Base-by-base conservation (phyloP, 768 basidiomycete species). In the Mycena metata region DNA sequence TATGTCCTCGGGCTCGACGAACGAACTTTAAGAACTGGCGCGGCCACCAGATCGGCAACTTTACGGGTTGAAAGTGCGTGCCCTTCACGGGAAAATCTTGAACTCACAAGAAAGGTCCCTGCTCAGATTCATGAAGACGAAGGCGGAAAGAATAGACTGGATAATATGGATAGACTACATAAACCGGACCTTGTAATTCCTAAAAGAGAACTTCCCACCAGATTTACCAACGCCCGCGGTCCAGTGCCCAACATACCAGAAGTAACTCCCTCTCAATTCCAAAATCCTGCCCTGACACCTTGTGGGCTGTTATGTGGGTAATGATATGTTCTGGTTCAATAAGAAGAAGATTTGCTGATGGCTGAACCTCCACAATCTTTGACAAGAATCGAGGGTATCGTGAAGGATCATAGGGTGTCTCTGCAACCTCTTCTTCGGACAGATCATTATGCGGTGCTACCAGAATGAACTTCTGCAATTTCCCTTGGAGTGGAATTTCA, bases 321-420 rank as follows among this genome's bases (percentile, higher is more conserved):
- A 56, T 42, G 41, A 56, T 43, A 26, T 56, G 55, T 24, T 42
- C 41, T 41, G 55, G 55, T 23, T 56, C 55, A 16, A 56, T 56
- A 42, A 56, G n/a, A 42, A 41, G 0, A 2, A 56, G 15, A 23
- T 24, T 23, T 23, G 16, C 39, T 16, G 23, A 26, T 4, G 41
- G 55, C 42, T 56, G 11, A 11, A 24, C 39, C 24, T 56, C 55
- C 21, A 41, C 36, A 23, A 56, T 3, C 30, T 30, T 30, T 30
- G 30, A 3, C 30, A 3, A 3, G 30, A 30, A 6, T 3, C 6
- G 30, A 26, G 55, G 55, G 6, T 26, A 56, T 56, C 41, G 42
- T 13, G 9, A 26, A 21, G 13, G 39, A 41, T 56, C 26, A 35
- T 52, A 52, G 36, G 55, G 41, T 24, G 55, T 56, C 8, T 6